A percentile compares a stretch with the other conserved stretches of the same genome.
Conservation (phyloP, 192 early-diverging fungal genomes). For the Coemansia pectinata region DNA sequence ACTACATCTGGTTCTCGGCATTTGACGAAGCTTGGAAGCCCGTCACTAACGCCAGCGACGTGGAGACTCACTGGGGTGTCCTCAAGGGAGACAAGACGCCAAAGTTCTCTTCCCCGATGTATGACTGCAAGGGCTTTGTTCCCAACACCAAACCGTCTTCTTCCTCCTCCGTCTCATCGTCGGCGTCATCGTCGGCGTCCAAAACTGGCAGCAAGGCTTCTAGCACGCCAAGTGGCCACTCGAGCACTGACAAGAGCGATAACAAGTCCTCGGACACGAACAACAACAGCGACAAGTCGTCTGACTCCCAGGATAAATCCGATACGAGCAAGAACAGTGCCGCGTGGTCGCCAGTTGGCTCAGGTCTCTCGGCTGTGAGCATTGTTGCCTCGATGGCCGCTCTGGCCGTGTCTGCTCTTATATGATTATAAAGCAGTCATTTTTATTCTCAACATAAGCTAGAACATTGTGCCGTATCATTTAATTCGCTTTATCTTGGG, state of each 20-base stretch:
- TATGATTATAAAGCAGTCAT: background rate
- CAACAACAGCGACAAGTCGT: slow-evolving; percentile 5
- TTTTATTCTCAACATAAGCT: background rate
- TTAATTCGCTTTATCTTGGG: background rate
- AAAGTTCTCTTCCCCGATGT: slow-evolving; percentile 48
- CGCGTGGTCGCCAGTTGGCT: background rate
- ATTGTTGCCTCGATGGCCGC: background rate
- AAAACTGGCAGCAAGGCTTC: background rate
- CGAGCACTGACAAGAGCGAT: slow-evolving; percentile 1
- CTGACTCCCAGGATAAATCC: background rate
- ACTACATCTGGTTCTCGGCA: slow-evolving; percentile 69
- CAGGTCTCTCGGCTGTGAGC: background rate
- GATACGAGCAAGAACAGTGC: background rate
- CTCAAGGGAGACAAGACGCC: slow-evolving; percentile 49
- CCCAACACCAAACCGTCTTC: slow-evolving; percentile 22
- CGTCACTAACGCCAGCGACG: slow-evolving; percentile 53
- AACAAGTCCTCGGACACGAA: slow-evolving; percentile 5
- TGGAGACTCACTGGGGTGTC: slow-evolving; percentile 57
- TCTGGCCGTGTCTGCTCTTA: background rate
- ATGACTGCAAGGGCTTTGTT: slow-evolving; percentile 50
- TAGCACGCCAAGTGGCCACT: background rate
- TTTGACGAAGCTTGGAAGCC: slow-evolving; percentile 73
- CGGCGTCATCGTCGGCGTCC: background rate
- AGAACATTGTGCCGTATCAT: background rate
- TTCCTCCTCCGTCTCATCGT: background rate